Base-by-base conservation (phyloP, 495 filamentous ascomycete species). In the Penicillium turbatum region DNA sequence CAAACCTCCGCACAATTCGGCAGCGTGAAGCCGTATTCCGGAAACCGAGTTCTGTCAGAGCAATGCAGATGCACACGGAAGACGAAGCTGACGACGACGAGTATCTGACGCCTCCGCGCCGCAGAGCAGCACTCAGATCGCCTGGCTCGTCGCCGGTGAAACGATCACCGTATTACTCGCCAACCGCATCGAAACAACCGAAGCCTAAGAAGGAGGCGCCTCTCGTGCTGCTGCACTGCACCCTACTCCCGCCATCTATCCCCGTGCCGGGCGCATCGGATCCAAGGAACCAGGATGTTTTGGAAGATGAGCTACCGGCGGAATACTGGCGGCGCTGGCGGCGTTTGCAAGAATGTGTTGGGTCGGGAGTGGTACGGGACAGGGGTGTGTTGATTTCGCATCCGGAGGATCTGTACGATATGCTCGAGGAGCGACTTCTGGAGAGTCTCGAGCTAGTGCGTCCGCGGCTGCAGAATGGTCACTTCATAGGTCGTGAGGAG, bases 371-470 rank as follows among this genome's bases (percentile, higher is more conserved):
- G 2, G 72, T 93, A 10, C 72, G 72, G 2, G 87, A 91, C 58
- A 81, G 93, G 1, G 93, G 93, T 1, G 78, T 98, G 13, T 74
- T 98, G 37, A 79, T 98, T 7, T 84, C 89, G 1, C 93, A 98
- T 63, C 93, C 93, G 11, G 82, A 87, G 60, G 89, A 91, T 53
- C 86, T 95, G 57, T 97, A 92, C 62, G 92, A 95, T 62, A 69
- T 96, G 21, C 81, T 98, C 0, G 93, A 98, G 68, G 93, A 97
- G 67, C 78, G 91, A 13, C 73, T 98, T n/a, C 71, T 97, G 4
- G 92, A 96, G 68, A 85, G 86, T 7, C 70, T 98, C 24, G 90
- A 96, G 58, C 72, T 96, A 11, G 85, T 85, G 32, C 73, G 80
- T 1, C 86, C 89, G 0, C 73, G 86, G 3, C 69, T 92, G 2